Conservation (phyloP, 441 rosid species). For the Pelargonium cotyledonis region DNA sequence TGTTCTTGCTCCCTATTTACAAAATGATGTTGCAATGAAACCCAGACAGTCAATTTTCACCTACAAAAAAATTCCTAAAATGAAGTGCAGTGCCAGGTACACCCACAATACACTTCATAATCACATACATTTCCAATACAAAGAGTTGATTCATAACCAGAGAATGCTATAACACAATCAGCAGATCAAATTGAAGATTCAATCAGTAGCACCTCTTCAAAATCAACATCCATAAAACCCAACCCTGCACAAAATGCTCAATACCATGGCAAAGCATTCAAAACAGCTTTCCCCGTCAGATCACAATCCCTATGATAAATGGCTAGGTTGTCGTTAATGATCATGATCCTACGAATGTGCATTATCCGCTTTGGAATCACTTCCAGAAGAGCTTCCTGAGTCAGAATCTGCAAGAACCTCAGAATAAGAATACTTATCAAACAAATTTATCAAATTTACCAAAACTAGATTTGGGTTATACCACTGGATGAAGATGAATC, state of each 20-base stretch:
- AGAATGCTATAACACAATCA: not conserved
- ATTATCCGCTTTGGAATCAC: not conserved
- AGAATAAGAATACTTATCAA: not conserved
- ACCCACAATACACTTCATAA: not conserved
- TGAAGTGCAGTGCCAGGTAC: not conserved
- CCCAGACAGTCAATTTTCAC: not conserved
- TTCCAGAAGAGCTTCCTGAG: slow-evolving; percentile 40
- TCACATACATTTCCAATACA: no score
- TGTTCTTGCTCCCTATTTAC: not conserved
- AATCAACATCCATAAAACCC: not conserved
- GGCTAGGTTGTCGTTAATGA: slow-evolving; percentile 90
- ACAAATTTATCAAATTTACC: not conserved
- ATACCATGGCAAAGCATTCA: not conserved
- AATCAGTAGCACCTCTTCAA: not conserved
- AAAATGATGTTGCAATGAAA: not conserved
- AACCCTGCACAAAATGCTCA: no score
- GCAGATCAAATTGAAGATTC: not conserved
- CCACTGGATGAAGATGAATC: slow-evolving; percentile 86
- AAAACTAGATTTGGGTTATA: slow-evolving; percentile 22
- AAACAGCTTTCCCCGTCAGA: slow-evolving; percentile 64
- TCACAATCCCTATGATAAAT: no score
- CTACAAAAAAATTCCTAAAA: not conserved
- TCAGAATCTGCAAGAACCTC: slow-evolving; percentile 51
- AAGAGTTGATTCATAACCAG: not conserved
- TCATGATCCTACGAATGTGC: slow-evolving; percentile 35